phyloP scores from a whole-genome alignment of 257 asterid genomes.

The Verbena officinalis region DNA sequence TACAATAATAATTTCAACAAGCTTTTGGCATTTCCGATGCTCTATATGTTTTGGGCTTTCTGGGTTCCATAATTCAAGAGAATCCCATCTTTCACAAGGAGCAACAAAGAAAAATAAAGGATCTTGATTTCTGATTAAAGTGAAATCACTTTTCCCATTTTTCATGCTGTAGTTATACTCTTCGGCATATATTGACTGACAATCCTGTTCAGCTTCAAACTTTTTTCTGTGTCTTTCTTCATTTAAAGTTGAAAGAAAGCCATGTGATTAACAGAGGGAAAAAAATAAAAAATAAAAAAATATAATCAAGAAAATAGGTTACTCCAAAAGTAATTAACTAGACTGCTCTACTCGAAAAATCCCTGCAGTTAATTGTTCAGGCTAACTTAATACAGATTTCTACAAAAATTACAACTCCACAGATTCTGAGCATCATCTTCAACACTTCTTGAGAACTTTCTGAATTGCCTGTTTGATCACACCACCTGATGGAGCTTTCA shows the following conservation, averaged over 20 bases:
- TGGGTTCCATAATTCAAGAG: conserved; percentile 1
- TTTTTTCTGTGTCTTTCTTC: too few species aligned
- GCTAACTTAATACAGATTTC: conserved; percentile 23
- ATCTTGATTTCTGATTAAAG: conserved; percentile 15
- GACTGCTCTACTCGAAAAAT: conserved; percentile 26
- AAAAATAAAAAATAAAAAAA: background rate
- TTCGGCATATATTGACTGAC: too few species aligned
- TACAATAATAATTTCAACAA: background rate
- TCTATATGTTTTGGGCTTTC: background rate
- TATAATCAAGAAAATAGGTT: conserved; percentile 11
- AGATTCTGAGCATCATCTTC: conserved; percentile 32
- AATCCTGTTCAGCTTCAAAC: too few species aligned
- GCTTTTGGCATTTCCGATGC: background rate
- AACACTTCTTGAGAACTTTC: conserved; percentile 47
- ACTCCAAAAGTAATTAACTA: conserved; percentile 10
- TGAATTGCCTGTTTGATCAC: conserved; percentile 68
- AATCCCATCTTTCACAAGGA: background rate
- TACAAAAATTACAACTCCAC: conserved; percentile 28
- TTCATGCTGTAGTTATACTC: too few species aligned
- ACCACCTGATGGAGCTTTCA: conserved; percentile 55
- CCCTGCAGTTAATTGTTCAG: background rate
- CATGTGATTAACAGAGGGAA: background rate
- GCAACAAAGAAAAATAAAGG: background rate
- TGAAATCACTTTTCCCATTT: conserved; percentile 18
- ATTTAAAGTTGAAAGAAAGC: background rate